These are phyloP conservation scores for Trematosphaeria pertusa DNA, from an alignment of 2,329 filamentous ascomycete species.

Conservation along the genomic window DNA sequence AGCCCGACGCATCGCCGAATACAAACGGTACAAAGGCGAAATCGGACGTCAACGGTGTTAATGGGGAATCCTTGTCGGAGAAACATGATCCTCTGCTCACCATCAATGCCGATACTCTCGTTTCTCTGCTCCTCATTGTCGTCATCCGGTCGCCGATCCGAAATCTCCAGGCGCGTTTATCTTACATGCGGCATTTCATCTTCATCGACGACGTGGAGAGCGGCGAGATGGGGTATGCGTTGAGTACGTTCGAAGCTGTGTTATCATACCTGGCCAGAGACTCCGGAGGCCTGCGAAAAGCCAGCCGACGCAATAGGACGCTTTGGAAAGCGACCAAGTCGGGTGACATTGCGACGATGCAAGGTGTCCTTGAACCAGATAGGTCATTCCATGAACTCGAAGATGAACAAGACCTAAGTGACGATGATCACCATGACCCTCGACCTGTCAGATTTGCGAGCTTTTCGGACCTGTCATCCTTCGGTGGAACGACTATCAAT, in stretches of 20 bases:
- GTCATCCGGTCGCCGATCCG: constrained; percentile 89
- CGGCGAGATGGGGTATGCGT: constrained; percentile 92
- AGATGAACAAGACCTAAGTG: too few species aligned
- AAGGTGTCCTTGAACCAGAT: constrained; percentile 78
- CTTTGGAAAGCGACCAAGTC: constrained; percentile 85
- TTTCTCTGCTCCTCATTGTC: constrained; percentile 88
- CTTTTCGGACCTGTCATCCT: constrained; percentile 34
- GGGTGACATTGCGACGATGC: constrained; percentile 79
- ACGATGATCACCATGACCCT: constrained; percentile 25
- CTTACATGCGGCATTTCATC: constrained; percentile 97
- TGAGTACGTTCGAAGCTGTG: constrained; percentile 96
- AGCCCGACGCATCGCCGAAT: constrained; percentile 53
- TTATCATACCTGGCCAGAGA: constrained; percentile 85
- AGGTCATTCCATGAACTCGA: constrained; percentile 47
- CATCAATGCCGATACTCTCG: constrained; percentile 87
- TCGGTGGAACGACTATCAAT: constrained; percentile 37
- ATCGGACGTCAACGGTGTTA: constrained; percentile 22
- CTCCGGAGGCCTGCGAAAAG: constrained; percentile 79
- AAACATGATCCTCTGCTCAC: constrained; percentile 65
- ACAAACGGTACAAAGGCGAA: constrained; percentile 37
- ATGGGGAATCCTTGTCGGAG: constrained; percentile 51
- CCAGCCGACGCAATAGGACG: constrained; percentile 83
- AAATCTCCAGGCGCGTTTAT: constrained; percentile 83
- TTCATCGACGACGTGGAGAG: constrained; percentile 98
- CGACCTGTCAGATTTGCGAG: constrained; percentile 42